phyloP scores from a whole-genome alignment of 163 green algal genomes.

The Trebouxiophyceae sp. region DNA sequence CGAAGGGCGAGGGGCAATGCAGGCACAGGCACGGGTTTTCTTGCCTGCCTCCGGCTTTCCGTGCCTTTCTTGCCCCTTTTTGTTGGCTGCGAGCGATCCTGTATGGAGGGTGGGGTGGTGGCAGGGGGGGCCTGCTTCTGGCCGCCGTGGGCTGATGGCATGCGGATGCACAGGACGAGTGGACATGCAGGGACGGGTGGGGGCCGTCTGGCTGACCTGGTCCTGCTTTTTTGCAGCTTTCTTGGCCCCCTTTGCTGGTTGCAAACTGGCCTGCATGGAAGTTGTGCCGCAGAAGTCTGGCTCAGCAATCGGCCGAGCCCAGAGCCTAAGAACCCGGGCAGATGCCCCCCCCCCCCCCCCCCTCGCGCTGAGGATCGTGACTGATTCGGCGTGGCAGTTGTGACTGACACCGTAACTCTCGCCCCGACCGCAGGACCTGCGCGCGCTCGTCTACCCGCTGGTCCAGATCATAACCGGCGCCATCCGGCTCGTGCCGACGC shows the following conservation, averaged over 20 bases:
- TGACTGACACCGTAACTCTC: background rate
- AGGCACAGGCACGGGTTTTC: too few species aligned
- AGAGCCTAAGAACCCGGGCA: background rate
- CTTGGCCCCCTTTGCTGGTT: background rate
- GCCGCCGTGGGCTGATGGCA: too few species aligned
- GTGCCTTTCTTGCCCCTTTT: background rate
- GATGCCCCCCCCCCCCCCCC: background rate
- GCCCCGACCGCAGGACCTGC: slow-evolving; percentile 39
- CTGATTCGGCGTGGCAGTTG: background rate
- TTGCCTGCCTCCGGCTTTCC: too few species aligned
- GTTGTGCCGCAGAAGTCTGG: background rate
- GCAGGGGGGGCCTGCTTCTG: too few species aligned
- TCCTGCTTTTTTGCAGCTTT: too few species aligned
- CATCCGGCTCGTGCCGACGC: slow-evolving; percentile 74
- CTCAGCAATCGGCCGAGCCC: too few species aligned
- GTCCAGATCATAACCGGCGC: slow-evolving; percentile 71
- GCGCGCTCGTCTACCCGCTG: slow-evolving; percentile 82
- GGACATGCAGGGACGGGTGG: too few species aligned
- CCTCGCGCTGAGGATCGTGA: background rate
- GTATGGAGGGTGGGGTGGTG: too few species aligned
- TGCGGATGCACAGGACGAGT: too few species aligned
- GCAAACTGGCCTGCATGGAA: background rate
- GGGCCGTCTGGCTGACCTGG: too few species aligned
- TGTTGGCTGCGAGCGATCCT: too few species aligned
- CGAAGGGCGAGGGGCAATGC: too few species aligned